These are phyloP conservation scores for Rhodotorula diobovata DNA, from an alignment of 768 basidiomycete genomes.

Conservation along the genomic window DNA sequence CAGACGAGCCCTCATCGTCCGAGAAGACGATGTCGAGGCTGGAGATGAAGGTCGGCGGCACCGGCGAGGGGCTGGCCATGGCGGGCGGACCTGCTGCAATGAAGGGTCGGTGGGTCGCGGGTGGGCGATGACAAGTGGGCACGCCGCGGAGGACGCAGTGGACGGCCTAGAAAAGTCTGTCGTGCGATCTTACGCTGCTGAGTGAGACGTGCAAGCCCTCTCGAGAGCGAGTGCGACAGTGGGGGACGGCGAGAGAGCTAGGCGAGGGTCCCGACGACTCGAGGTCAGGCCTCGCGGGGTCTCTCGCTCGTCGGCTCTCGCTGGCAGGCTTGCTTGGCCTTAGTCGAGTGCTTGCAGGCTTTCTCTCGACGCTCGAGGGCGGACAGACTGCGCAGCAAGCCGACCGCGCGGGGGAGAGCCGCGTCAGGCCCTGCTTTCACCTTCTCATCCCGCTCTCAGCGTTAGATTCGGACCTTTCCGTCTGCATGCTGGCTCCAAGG, in stretches of 20 bases:
- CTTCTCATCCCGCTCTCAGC: not conserved
- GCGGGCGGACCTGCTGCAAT: not conserved
- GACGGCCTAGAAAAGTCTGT: not conserved
- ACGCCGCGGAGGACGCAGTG: not conserved
- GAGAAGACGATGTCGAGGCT: conserved; percentile 22
- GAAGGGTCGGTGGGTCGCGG: not conserved
- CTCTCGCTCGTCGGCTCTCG: not conserved
- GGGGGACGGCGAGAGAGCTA: not conserved
- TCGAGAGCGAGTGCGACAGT: not conserved
- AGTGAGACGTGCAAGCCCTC: not conserved
- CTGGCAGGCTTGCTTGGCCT: not conserved
- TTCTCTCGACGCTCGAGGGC: not conserved
- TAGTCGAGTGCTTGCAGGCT: no score
- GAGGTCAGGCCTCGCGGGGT: no score
- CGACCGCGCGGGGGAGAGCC: no score
- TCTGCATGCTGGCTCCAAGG: not conserved
- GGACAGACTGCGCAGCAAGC: no score
- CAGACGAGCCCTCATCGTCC: conserved; percentile 5
- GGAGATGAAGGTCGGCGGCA: conserved; percentile 5
- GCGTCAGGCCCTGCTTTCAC: not conserved
- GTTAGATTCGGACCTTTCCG: not conserved
- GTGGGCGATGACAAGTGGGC: not conserved
- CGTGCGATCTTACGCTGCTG: not conserved
- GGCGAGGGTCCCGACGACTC: no score
- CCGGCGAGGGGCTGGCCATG: conserved; percentile 2